phyloP scores from a whole-genome alignment of 2,329 filamentous ascomycete species.

The Ilyonectria destructans region DNA sequence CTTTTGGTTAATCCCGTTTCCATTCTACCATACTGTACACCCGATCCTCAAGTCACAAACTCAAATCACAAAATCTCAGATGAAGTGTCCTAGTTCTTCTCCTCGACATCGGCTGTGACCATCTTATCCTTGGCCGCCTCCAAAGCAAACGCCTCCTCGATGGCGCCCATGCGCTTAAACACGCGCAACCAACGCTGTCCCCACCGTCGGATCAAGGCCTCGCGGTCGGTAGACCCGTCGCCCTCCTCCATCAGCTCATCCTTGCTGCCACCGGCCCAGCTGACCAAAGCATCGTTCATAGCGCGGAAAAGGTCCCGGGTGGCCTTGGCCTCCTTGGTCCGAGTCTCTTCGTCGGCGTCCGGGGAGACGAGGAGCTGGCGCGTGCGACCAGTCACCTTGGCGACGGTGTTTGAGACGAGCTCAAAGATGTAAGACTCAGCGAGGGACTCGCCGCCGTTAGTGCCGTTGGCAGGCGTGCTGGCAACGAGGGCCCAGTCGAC shows the following conservation, averaged over 20 bases:
- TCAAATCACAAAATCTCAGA: slow-evolving; percentile 34
- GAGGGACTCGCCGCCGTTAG: slow-evolving; percentile 75
- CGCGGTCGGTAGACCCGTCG: slow-evolving; percentile 71
- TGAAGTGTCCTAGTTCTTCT: slow-evolving; percentile 39
- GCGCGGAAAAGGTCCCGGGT: slow-evolving; percentile 87
- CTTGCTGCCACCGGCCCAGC: slow-evolving; percentile 81
- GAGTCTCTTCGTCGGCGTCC: slow-evolving; percentile 75
- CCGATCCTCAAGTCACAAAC: slow-evolving; percentile 5
- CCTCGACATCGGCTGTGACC: slow-evolving; percentile 38
- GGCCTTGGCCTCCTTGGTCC: slow-evolving; percentile 78
- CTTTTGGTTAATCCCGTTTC: slow-evolving; percentile 29
- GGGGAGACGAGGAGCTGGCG: slow-evolving; percentile 82
- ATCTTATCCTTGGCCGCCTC: slow-evolving; percentile 53
- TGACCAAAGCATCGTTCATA: slow-evolving; percentile 84
- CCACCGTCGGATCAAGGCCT: slow-evolving; percentile 83
- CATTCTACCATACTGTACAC: slow-evolving; percentile 34
- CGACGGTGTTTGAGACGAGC: slow-evolving; percentile 89
- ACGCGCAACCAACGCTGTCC: slow-evolving; percentile 89
- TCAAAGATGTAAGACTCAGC: slow-evolving; percentile 87
- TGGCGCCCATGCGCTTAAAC: slow-evolving; percentile 85
- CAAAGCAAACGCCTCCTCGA: slow-evolving; percentile 81
- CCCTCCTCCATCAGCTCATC: slow-evolving; percentile 82
- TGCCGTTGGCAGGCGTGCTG: slow-evolving; percentile 64
- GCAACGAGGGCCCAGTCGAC: slow-evolving; percentile 89
- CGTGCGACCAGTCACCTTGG: slow-evolving; percentile 90